Evolutionary conservation across 345 rosid genomes (phyloP).

Genomic region (Gossypioides kirkii): DNA sequence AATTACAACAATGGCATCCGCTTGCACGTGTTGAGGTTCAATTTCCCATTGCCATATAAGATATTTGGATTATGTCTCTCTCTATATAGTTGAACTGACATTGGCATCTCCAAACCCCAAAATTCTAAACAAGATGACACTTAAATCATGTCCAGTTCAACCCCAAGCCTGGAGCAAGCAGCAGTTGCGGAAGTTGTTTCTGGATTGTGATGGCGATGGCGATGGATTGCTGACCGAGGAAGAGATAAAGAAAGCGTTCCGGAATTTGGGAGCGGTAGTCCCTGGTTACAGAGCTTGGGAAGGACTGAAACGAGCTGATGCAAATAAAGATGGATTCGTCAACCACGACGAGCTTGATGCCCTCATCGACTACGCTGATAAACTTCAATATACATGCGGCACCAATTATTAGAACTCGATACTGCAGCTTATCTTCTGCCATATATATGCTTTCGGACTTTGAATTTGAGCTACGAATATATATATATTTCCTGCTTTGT

Average conservation of each 20-base stretch:
- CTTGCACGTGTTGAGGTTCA: not conserved
- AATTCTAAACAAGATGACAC: not conserved
- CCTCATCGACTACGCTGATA: not conserved
- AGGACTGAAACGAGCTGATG: not conserved
- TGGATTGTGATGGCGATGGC: not conserved
- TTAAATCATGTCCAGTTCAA: not conserved
- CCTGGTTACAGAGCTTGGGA: constrained; percentile 8
- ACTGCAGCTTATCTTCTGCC: not conserved
- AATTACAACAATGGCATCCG: not conserved
- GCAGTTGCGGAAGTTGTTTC: not conserved
- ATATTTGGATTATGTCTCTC: not conserved
- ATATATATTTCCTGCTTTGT: not conserved
- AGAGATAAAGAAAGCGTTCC: constrained; percentile 2
- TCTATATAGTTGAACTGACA: not conserved
- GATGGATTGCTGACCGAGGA: not conserved
- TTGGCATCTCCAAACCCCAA: not conserved
- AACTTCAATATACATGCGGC: not conserved
- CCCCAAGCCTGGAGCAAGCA: not conserved
- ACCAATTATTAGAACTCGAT: not conserved
- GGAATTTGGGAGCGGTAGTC: not conserved
- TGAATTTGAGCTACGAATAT: not conserved
- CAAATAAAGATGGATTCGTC: constrained; percentile 1
- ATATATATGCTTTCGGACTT: not conserved
- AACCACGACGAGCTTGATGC: not conserved
- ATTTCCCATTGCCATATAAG: not conserved